Evolutionary conservation across 768 basidiomycete species (phyloP).

Genomic region (Wakefieldia striispora): DNA sequence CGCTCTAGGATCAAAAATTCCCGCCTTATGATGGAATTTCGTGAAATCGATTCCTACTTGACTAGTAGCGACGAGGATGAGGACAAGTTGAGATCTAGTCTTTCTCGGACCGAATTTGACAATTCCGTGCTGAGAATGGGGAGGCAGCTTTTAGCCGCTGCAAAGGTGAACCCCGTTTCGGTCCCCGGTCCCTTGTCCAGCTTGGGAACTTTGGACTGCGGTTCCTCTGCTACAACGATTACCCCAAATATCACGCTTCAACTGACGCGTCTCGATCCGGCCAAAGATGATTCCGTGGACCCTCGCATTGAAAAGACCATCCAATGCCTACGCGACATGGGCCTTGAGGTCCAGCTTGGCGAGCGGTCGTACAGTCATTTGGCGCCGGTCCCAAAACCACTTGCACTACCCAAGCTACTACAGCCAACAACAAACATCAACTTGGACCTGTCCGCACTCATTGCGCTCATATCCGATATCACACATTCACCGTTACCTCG

Average conservation of each 20-base stretch:
- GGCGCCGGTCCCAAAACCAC: background rate
- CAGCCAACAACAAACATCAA: slow-evolving; percentile 63
- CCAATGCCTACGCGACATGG: slow-evolving; percentile 53
- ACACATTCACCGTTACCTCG: slow-evolving; percentile 68
- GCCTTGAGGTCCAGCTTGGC: slow-evolving; percentile 65
- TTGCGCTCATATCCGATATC: slow-evolving; percentile 81
- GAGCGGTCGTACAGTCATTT: slow-evolving; percentile 37
- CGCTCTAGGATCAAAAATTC: slow-evolving; percentile 68
- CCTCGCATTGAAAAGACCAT: slow-evolving; percentile 63
- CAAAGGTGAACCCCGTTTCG: slow-evolving; percentile 52
- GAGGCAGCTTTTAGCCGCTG: slow-evolving; percentile 62
- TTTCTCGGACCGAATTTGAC: slow-evolving; percentile 55
- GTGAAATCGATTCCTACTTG: slow-evolving; percentile 80
- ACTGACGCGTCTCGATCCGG: slow-evolving; percentile 65
- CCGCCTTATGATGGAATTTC: slow-evolving; percentile 75
- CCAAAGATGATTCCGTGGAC: slow-evolving; percentile 36
- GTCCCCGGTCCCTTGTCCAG: background rate
- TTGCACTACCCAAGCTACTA: slow-evolving; percentile 16
- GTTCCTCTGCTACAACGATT: slow-evolving; percentile 10
- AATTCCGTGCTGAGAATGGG: slow-evolving; percentile 76
- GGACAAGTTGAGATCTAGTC: slow-evolving; percentile 43
- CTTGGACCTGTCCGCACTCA: slow-evolving; percentile 80
- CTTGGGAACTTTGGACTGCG: slow-evolving; percentile 14
- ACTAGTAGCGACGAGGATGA: slow-evolving; percentile 44
- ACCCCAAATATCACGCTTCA: slow-evolving; percentile 56